A percentile compares a stretch with the other conserved stretches of the same genome.
These are phyloP conservation scores for Jacaranda mimosifolia DNA, from an alignment of 257 asterid species.

Conservation along the genomic window DNA sequence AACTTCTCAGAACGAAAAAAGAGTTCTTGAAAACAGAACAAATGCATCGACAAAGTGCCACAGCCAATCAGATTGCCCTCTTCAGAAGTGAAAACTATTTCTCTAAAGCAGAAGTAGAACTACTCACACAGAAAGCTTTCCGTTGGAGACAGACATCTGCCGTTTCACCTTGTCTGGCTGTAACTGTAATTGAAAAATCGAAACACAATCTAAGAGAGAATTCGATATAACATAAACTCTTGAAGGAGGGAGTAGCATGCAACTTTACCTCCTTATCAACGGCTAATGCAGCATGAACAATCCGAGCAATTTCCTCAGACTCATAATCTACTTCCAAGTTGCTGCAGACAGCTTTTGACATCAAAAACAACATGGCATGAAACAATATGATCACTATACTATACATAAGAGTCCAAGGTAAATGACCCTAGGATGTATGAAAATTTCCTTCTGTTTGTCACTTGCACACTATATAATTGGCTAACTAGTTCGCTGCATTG, in stretches of 20 bases:
- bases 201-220: conserved; percentile 13
- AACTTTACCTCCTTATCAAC: conserved; percentile 86
- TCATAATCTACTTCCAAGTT: conserved; percentile 81
- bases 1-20: neutral
- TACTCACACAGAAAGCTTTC: conserved; percentile 82
- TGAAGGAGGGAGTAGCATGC: conserved; percentile 14
- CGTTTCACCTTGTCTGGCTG: conserved; percentile 95
- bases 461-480: neutral
- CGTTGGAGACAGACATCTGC: conserved; percentile 62
- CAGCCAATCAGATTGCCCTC: too few species aligned
- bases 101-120: neutral
- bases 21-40: neutral
- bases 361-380: conserved; percentile 2
- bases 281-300: conserved; percentile 71
- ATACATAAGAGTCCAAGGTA: neutral
- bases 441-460: neutral
- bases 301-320: conserved; percentile 68
- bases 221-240: conserved; percentile 9
- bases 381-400: neutral
- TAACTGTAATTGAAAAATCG: conserved; percentile 63
- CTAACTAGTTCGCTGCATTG: neutral
- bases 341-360: conserved; percentile 49
- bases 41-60: neutral
- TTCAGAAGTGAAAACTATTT: neutral
- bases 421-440: neutral